Base-by-base conservation (phyloP, 2,329 filamentous ascomycete genomes). In the Daldinia sp. region DNA sequence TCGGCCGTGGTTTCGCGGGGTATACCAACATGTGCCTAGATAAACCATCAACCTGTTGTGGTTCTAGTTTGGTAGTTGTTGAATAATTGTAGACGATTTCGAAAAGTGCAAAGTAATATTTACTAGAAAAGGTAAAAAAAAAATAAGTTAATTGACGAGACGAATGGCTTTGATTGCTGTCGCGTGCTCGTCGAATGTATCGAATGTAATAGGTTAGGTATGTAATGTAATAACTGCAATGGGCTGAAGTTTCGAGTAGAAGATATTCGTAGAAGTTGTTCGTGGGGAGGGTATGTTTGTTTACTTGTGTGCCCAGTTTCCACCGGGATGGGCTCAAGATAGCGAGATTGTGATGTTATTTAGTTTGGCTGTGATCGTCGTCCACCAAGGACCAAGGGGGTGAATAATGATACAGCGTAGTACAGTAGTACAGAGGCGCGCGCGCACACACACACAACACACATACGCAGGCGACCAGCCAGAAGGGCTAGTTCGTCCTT, bases 331-430 rank as follows among this genome's bases (percentile, higher is more conserved):
- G 50, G 62, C 59, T 26, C 62, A 63, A 65, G 58, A 66, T 64
- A 68, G 67, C 64, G 69, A 72, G 59, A 72, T 72, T 72, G 64
- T 57, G 42, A 62, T 69, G 62, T 68, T 68, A 60, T 65, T 66
- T 72, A 68, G 64, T 67, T 65, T 30, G 67, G 53, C 64, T 70
- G 62, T 61, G 69, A 72, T 72, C 67, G 69, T 68, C 69, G 59
- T 68, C 53, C 63, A 65, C 61, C 63, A 63, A 65, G 63, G 63
- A 37, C 50, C 33, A 54, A 54, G 65, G 66, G 60, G 56, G 46
- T 56, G 48, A 58, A 48, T 53, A 64, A 48, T 55, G 63, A 65
- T 71, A 71, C 60, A 66, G 55, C 57, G 59, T 46, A 57, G 46
- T 51, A 51, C 46, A 51, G 46, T 30, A 51, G 46, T 51, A 51